Percentiles rank a stretch among this genome's conserved stretches.
Evolutionary conservation across 768 basidiomycete genomes (phyloP).

Genomic region (Boletus tylopilopsis): DNA sequence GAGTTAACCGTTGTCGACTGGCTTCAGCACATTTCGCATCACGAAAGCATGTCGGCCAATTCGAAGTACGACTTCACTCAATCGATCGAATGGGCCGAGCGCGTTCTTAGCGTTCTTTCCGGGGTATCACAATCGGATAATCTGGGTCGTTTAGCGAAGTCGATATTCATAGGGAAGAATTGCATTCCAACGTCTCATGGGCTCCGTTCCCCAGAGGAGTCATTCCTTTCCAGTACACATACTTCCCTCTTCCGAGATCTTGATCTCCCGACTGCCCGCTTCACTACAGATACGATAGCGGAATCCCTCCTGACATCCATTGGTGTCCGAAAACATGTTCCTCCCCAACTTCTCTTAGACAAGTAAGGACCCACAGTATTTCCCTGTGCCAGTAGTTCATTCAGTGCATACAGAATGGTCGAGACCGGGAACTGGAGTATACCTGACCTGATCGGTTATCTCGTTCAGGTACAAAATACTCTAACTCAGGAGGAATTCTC

Average conservation of each 20-base stretch:
- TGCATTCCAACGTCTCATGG: slow-evolving; percentile 54
- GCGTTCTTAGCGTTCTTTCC: slow-evolving; percentile 57
- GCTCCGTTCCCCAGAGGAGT: slow-evolving; percentile 60
- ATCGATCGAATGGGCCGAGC: slow-evolving; percentile 74
- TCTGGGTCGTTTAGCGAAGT: slow-evolving; percentile 27
- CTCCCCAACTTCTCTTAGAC: neutral
- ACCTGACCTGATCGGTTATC: neutral
- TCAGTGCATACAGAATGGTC: neutral
- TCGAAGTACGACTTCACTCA: slow-evolving; percentile 54
- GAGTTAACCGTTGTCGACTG: slow-evolving; percentile 73
- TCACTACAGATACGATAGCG: slow-evolving; percentile 34
- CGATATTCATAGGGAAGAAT: slow-evolving; percentile 25
- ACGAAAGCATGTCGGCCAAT: slow-evolving; percentile 34
- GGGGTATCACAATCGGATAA: slow-evolving; percentile 53
- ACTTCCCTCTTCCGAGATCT: slow-evolving; percentile 29
- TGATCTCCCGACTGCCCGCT: neutral
- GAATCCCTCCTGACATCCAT: neutral
- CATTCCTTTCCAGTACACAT: slow-evolving; percentile 79
- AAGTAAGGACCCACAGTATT: neutral
- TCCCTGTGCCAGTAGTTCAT: neutral
- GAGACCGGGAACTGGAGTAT: neutral
- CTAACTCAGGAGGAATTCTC: neutral
- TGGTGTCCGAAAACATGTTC: neutral
- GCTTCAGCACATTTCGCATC: slow-evolving; percentile 57
- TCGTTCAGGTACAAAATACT: neutral